Evolutionary conservation across 148 eudicot genomes (phyloP), one percentile per base, ranked within the genome.

Genomic region (Vaccinium vitisidaea): DNA sequence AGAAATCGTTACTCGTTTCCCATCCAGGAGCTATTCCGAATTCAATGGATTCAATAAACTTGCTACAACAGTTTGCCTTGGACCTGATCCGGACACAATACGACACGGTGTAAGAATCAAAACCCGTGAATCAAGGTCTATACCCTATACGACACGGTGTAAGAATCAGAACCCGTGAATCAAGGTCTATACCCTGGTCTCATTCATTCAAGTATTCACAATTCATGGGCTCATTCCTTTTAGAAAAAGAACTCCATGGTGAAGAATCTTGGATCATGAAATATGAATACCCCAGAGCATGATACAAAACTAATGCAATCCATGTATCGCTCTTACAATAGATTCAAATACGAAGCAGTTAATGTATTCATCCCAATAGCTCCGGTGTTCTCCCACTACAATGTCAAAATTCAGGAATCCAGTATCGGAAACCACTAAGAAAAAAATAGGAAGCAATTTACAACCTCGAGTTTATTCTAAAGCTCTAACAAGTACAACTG

Each of bases 331-430:
- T 30, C 36, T 71, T 14, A 23, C 0, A 23, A 2, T 2, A 74
- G n/a, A 74, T 74, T 16, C 54, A 75, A 76, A 48, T 43, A 52
- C 11, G 21, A 78, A 78, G 80, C 43, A 53, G 61, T 61, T 78
- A 53, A 53, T 50, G n/a, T 52, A 13, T 25, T 78, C 19, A 49
- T 78, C 80, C 61, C 61, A 53, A 78, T 53, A 39, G 19, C 69
- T 81, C 69, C 81, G 43, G 25, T 75, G 19, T 75, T 39, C 1
- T 2, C 48, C 36, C 14, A 49, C 16, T 25, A 48, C 13, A 36
- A 49, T 49, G 30, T 48, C 76, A 82, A 67, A 82, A 71, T 21
- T 53, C 19, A 70, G 50, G 78, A 82, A 53, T 50, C 63, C 61
- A 70, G 2, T 53, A 50, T 27, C 8, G 58, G 59, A 67, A 82